phyloP scores from a whole-genome alignment of 352 stramenopile genomes.

The Discostella stelligera region DNA sequence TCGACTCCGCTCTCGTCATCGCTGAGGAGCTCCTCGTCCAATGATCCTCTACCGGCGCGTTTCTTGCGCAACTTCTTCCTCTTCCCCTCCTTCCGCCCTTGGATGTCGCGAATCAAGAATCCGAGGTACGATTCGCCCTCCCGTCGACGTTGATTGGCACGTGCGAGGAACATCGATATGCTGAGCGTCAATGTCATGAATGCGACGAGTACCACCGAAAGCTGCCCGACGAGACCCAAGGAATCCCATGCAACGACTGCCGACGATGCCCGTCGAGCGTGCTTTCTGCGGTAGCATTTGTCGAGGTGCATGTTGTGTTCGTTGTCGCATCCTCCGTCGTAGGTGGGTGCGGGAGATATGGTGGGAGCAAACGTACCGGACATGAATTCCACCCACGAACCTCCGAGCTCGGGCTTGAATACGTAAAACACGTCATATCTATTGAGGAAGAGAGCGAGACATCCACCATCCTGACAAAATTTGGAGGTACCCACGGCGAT shows the following conservation, averaged over 20 bases:
- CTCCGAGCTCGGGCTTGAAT: conserved; percentile 78
- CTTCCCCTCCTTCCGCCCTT: conserved; percentile 40
- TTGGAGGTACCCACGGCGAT: conserved; percentile 73
- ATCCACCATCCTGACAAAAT: conserved; percentile 73
- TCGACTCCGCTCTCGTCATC: conserved; percentile 23
- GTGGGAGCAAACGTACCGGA: conserved; percentile 43
- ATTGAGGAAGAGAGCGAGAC: conserved; percentile 78
- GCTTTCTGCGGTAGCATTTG: conserved; percentile 50
- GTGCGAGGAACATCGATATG: conserved; percentile 51
- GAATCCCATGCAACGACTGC: conserved; percentile 41
- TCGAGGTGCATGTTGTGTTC: conserved; percentile 52
- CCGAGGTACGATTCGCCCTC: conserved; percentile 54
- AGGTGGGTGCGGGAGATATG: conserved; percentile 53
- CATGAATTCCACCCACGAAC: conserved; percentile 77
- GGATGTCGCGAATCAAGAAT: conserved; percentile 52
- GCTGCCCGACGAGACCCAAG: conserved; percentile 46
- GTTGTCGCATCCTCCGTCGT: conserved; percentile 49
- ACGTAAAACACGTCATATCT: conserved; percentile 80
- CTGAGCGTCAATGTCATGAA: conserved; percentile 53
- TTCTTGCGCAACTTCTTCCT: conserved; percentile 48
- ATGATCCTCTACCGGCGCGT: conserved; percentile 26
- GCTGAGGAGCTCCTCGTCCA: conserved; percentile 40
- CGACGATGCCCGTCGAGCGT: conserved; percentile 30
- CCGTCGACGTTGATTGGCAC: conserved; percentile 32
- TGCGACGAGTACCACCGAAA: conserved; percentile 44